phyloP scores from a whole-genome alignment of 352 stramenopile species.

The Phytophthora sp. region DNA sequence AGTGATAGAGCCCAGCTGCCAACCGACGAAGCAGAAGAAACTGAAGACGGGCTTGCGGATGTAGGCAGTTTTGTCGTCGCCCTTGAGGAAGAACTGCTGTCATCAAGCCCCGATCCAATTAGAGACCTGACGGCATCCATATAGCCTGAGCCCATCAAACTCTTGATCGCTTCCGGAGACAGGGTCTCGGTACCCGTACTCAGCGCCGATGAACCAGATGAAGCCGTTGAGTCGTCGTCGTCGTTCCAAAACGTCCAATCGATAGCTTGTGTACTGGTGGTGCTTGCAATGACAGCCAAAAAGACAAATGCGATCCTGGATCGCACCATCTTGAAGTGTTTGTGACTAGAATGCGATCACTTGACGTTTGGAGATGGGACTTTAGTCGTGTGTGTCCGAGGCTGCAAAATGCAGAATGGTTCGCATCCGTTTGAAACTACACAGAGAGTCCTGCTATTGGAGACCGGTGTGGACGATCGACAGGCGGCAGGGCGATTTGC shows the following conservation, averaged over 20 bases:
- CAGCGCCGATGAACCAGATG: no score
- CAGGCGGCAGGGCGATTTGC: conserved; percentile 23
- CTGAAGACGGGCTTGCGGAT: no score
- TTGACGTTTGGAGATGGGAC: conserved; percentile 5
- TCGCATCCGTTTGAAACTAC: conserved; percentile 14
- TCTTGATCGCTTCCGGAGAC: conserved; percentile 25
- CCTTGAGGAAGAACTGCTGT: neutral
- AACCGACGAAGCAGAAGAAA: neutral
- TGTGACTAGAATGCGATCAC: neutral
- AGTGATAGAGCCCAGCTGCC: neutral
- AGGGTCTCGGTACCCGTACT: conserved; percentile 8
- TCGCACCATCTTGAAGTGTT: conserved; percentile 25
- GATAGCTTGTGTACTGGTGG: conserved; percentile 30
- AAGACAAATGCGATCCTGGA: conserved; percentile 10
- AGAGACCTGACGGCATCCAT: conserved; percentile 27
- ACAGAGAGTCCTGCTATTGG: conserved; percentile 8
- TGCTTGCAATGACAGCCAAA: conserved; percentile 12
- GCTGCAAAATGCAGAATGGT: conserved; percentile 38
- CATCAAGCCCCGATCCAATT: conserved; percentile 10
- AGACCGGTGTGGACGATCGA: conserved; percentile 1
- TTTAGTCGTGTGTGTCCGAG: conserved; percentile 13
- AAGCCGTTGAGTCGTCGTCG: conserved; percentile 19
- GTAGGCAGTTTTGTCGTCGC: neutral
- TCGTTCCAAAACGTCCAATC: conserved; percentile 42
- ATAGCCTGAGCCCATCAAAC: conserved; percentile 36